phyloP scores from a whole-genome alignment of 257 asterid genomes.

The Solanum stenotomum region DNA sequence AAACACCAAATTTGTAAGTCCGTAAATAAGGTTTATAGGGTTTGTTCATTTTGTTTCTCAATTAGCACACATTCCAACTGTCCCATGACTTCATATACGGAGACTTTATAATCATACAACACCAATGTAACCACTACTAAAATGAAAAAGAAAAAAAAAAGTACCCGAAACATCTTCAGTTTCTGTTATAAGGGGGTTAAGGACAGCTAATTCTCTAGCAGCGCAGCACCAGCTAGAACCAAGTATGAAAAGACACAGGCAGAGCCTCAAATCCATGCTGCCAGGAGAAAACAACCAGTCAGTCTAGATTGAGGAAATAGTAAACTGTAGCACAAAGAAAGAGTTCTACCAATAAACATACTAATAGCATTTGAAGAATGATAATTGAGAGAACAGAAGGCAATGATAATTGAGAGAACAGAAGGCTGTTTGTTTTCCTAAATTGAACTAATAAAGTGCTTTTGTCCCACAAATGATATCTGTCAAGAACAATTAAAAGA shows the following conservation, averaged over 20 bases:
- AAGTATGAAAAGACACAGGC: slow-evolving; percentile 33
- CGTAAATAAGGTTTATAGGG: background rate
- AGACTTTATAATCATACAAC: background rate
- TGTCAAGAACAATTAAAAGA: background rate
- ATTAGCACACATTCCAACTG: background rate
- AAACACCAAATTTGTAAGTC: background rate
- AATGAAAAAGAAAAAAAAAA: background rate
- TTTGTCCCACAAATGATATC: background rate
- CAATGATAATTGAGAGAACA: background rate
- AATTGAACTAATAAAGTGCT: background rate
- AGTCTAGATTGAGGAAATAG: background rate
- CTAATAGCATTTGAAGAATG: background rate
- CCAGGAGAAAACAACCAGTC: slow-evolving; percentile 3
- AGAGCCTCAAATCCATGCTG: slow-evolving; percentile 69
- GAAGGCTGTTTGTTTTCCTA: background rate
- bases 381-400: background rate
- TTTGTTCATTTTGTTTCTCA: background rate
- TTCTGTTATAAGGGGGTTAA: slow-evolving; percentile 2
- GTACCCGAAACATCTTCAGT: slow-evolving; percentile 27
- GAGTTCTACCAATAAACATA: background rate
- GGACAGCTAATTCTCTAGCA: slow-evolving; percentile 49
- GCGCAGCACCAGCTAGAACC: slow-evolving; percentile 43
- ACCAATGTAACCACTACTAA: background rate
- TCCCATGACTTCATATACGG: background rate
- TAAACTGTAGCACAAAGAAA: background rate